Evolutionary conservation across 495 filamentous ascomycete species (phyloP).

Genomic region (Pseudomonodictys pantanalensis): DNA sequence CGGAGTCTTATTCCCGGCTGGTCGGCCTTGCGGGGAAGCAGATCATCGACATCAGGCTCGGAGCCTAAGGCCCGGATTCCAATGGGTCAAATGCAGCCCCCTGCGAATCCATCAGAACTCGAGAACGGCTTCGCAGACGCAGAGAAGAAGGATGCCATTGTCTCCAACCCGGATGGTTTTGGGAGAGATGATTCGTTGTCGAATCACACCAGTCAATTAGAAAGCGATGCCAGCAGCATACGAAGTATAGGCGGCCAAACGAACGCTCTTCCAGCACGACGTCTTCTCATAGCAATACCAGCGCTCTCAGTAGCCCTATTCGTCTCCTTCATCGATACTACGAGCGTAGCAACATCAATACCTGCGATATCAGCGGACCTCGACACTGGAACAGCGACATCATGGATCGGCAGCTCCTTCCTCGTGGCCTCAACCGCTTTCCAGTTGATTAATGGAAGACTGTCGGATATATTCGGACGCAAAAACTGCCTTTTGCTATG

Average conservation of each 20-base stretch:
- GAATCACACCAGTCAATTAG: neutral
- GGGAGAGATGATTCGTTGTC: neutral
- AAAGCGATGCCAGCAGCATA: neutral
- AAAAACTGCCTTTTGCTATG: slow-evolving; percentile 33
- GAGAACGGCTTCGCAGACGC: slow-evolving; percentile 2
- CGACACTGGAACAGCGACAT: slow-evolving; percentile 33
- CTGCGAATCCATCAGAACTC: neutral
- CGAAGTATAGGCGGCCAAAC: slow-evolving; percentile 21
- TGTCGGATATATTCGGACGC: slow-evolving; percentile 44
- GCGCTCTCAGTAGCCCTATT: slow-evolving; percentile 36
- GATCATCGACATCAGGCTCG: too few species aligned
- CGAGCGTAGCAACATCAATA: slow-evolving; percentile 36
- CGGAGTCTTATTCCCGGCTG: too few species aligned
- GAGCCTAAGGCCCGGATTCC: neutral
- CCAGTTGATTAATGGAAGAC: slow-evolving; percentile 40
- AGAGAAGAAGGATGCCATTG: neutral
- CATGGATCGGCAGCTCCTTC: slow-evolving; percentile 41
- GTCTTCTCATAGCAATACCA: slow-evolving; percentile 36
- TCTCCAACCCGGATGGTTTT: neutral
- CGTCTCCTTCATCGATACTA: slow-evolving; percentile 40
- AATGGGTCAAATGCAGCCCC: neutral
- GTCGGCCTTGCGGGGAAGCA: too few species aligned
- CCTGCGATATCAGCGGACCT: slow-evolving; percentile 41
- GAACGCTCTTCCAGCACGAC: slow-evolving; percentile 11
- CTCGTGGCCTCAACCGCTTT: slow-evolving; percentile 39